phyloP scores from a whole-genome alignment of 768 basidiomycete species.

The Tephrocybe sp. region DNA sequence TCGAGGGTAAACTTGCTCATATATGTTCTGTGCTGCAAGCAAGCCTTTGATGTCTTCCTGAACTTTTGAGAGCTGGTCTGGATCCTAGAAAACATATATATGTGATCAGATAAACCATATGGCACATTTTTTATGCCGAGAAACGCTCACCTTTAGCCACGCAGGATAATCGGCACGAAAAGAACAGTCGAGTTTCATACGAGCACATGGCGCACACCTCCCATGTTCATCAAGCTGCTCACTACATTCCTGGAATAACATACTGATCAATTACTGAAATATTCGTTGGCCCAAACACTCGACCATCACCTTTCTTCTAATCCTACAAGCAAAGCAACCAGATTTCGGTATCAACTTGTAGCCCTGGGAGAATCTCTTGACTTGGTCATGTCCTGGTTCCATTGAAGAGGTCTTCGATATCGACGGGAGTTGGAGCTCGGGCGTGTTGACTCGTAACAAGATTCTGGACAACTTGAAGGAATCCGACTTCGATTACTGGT shows the following conservation, averaged over 20 bases:
- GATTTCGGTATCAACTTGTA: too few species aligned
- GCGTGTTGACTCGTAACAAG: too few species aligned
- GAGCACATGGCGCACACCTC: constrained; percentile 71
- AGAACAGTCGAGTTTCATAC: constrained; percentile 76
- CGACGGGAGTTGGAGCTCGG: too few species aligned
- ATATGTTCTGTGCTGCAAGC: constrained; percentile 10
- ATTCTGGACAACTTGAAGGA: too few species aligned
- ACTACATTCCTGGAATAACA: constrained; percentile 70
- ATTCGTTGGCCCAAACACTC: not conserved
- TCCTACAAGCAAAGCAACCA: constrained; percentile 86
- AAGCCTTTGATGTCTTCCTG: constrained; percentile 11
- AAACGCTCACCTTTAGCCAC: constrained; percentile 66
- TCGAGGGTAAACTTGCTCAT: constrained; percentile 7
- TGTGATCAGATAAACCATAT: constrained; percentile 7
- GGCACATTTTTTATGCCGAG: constrained; percentile 3
- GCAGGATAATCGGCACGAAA: constrained; percentile 87
- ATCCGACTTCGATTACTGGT: too few species aligned
- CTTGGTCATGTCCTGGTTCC: not conserved
- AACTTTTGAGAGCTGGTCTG: constrained; percentile 4
- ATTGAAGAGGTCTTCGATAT: not conserved
- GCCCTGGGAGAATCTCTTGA: constrained; percentile 41
- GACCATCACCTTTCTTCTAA: constrained; percentile 70
- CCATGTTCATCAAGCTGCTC: constrained; percentile 63
- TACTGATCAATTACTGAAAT: constrained; percentile 13
- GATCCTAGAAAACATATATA: not conserved